Evolutionary conservation across 768 basidiomycete genomes (phyloP).

Genomic region (Termitomyces sp.): DNA sequence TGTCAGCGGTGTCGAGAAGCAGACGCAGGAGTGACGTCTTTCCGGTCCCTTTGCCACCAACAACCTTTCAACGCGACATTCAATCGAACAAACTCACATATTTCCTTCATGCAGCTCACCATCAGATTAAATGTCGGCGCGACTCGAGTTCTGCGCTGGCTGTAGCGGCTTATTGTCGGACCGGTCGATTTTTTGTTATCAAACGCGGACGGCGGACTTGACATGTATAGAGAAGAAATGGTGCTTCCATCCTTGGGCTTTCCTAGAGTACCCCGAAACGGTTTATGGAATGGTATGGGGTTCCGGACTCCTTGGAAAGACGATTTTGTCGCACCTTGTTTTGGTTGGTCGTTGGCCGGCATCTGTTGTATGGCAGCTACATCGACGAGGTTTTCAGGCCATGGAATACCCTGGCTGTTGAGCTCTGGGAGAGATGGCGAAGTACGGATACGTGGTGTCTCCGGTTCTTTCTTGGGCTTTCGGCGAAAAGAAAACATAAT

Average conservation of each 20-base stretch:
- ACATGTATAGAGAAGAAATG: slow-evolving; percentile 73
- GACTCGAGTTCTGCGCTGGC: slow-evolving; percentile 60
- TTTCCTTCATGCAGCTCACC: slow-evolving; percentile 37
- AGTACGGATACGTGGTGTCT: slow-evolving; percentile 52
- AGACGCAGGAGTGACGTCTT: slow-evolving; percentile 82
- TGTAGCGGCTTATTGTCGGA: slow-evolving; percentile 41
- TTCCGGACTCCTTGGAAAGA: slow-evolving; percentile 54
- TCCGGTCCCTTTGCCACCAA: slow-evolving; percentile 76
- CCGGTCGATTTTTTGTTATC: slow-evolving; percentile 48
- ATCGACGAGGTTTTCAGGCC: slow-evolving; percentile 84
- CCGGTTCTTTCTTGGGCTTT: slow-evolving; percentile 54
- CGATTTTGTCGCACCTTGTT: slow-evolving; percentile 69
- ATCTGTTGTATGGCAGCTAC: slow-evolving; percentile 58
- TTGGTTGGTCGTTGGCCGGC: slow-evolving; percentile 32
- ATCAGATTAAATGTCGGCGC: slow-evolving; percentile 85
- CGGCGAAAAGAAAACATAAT: slow-evolving; percentile 77
- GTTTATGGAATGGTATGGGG: slow-evolving; percentile 81
- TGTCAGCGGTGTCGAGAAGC: slow-evolving; percentile 79
- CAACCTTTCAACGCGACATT: slow-evolving; percentile 48
- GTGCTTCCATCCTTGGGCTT: slow-evolving; percentile 40
- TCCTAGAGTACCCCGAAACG: slow-evolving; percentile 59
- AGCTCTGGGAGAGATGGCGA: slow-evolving; percentile 82
- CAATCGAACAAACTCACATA: neutral
- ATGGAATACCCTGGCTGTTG: slow-evolving; percentile 70
- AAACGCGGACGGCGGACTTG: slow-evolving; percentile 58